Base-by-base conservation (phyloP, 2,329 filamentous ascomycete species). In the Fusarium anthophilum region DNA sequence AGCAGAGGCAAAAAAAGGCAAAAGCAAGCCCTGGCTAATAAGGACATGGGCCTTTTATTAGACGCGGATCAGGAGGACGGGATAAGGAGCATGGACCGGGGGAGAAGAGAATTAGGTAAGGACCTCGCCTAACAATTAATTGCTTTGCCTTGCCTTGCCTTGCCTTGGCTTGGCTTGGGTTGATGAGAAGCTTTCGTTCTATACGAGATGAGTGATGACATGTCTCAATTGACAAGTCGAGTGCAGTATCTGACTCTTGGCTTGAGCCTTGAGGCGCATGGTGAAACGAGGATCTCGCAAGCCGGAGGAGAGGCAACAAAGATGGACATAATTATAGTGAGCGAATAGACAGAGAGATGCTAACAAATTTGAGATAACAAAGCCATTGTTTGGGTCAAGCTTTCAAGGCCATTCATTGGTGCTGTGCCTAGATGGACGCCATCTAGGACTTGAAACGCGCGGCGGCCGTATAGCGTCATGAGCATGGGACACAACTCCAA, bases 391-490 rank as follows among this genome's bases (percentile, higher is more conserved):
- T 63, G 24, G 62, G 37, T 22, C 58, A 54, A 41, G 20, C 20
- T 35, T 55, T 28, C 14, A 37, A 54, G 39, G 60, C 48, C 26
- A 48, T 68, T 68, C 32, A 54, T 68, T 68, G 44, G 47, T 45
- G 58, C 50, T 45, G 60, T 55, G 48, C 10, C 35, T 41, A 55
- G 35, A 41, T 54, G 72, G 75, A 55, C 74, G 67, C 75, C 59
- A 76, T 76, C 73, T 70, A 47, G 55, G 39, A 76, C 64, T 73
- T 78, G 76, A 78, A 78, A 78, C 76, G 66, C 73, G 68, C 73
- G 69, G 75, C 66, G 61, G 60, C 43, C 59, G 41, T 44, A 56
- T 69, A 74, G 71, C 69, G 70, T 45, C 20, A 55, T 54, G 43
- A 48, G 48, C 38, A 37, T 58, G 43, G 59, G n/a, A 50, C 57